phyloP scores from a whole-genome alignment of 495 filamentous ascomycete species.

The Daldinia childiae region DNA sequence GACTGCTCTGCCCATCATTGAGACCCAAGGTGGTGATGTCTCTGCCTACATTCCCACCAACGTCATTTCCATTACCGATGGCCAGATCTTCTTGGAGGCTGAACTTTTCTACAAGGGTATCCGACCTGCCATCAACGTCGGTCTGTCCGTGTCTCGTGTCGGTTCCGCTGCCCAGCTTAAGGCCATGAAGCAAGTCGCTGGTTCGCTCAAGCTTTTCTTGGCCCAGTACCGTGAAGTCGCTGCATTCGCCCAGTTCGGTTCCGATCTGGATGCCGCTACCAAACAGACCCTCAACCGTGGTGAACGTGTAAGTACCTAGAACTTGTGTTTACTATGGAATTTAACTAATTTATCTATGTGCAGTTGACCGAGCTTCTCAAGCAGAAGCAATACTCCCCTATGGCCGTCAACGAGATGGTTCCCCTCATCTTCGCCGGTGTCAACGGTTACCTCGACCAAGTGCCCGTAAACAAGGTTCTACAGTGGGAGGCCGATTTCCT shows the following conservation, averaged over 20 bases:
- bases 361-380: constrained; percentile 94
- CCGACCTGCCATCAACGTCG: constrained; percentile 99
- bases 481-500: constrained; percentile 95
- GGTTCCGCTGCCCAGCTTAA: constrained; percentile 99
- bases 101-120: constrained; percentile 99
- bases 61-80: constrained; percentile 99
- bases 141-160: constrained; percentile 99
- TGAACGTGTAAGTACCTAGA: constrained; percentile 79
- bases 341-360: constrained; percentile 48
- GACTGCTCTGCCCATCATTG: constrained; percentile 97
- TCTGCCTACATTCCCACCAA: constrained; percentile 99
- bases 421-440: constrained; percentile 99
- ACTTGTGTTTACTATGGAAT: background rate
- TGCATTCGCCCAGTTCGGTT: constrained; percentile 99
- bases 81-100: constrained; percentile 99
- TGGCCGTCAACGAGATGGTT: constrained; percentile 99
- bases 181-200: constrained; percentile 99
- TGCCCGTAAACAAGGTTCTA: constrained; percentile 88
- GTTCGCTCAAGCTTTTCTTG: constrained; percentile 99
- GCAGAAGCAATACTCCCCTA: constrained; percentile 99
- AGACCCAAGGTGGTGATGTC: constrained; percentile 99
- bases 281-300: constrained; percentile 99
- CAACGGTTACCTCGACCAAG: constrained; percentile 89
- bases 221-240: constrained; percentile 99
- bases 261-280: constrained; percentile 97